Evolutionary conservation across 768 basidiomycete genomes (phyloP).

Genomic region (Agrocybe praecox): DNA sequence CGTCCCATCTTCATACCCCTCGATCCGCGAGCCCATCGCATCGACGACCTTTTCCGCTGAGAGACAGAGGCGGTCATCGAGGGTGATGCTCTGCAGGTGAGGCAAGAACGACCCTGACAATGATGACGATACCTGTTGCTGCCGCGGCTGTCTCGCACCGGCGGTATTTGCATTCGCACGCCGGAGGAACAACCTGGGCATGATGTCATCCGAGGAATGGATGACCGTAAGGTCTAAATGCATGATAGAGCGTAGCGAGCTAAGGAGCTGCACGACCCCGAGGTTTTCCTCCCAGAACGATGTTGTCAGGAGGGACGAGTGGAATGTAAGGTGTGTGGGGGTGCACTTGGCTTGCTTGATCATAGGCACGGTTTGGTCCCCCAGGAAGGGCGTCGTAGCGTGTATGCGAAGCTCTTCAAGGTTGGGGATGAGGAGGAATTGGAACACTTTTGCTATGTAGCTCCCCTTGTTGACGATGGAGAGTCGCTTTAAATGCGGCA

Average conservation of each 20-base stretch:
- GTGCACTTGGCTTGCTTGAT: conserved; percentile 18
- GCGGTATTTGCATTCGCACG: conserved; percentile 1
- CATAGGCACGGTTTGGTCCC: conserved; percentile 18
- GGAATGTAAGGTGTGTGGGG: conserved; percentile 13
- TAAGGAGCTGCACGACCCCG: conserved; percentile 16
- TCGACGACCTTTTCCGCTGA: conserved; percentile 15
- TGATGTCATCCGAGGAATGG: conserved; percentile 16
- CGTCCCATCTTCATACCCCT: background rate
- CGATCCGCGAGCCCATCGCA: conserved; percentile 15
- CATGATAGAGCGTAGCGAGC: conserved; percentile 15
- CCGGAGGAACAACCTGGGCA: conserved; percentile 16
- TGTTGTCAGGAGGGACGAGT: conserved; percentile 15
- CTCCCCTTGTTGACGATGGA: conserved; percentile 22
- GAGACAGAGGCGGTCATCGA: conserved; percentile 18
- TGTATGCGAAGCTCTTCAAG: conserved; percentile 17
- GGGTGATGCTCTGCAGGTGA: conserved; percentile 9
- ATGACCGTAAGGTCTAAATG: conserved; percentile 18
- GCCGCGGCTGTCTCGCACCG: too few species aligned
- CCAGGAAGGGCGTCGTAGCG: conserved; percentile 14
- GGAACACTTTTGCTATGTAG: conserved; percentile 22
- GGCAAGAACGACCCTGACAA: too few species aligned
- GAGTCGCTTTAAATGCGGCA: conserved; percentile 20
- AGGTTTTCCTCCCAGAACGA: conserved; percentile 22
- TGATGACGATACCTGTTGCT: too few species aligned
- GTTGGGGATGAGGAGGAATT: conserved; percentile 23